These are phyloP conservation scores for Taphrina pruni DNA, from an alignment of 1,139 yeast species.

Conservation along the genomic window DNA sequence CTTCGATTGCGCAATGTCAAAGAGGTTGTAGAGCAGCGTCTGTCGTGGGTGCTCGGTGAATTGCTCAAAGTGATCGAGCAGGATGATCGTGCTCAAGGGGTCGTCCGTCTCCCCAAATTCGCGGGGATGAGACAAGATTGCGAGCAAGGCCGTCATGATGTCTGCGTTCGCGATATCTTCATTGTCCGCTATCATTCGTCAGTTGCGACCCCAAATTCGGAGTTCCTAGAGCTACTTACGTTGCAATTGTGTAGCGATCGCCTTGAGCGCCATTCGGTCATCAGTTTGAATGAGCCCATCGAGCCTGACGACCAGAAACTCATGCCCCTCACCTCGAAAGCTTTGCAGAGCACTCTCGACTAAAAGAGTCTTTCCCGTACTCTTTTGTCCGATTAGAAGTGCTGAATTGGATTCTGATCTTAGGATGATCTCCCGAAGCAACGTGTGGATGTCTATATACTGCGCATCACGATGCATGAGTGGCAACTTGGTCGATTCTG, in stretches of 20 bases:
- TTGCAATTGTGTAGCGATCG: slow-evolving; percentile 84
- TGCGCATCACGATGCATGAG: slow-evolving; percentile 11
- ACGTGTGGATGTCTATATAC: slow-evolving; percentile 40
- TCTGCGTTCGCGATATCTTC: slow-evolving; percentile 53
- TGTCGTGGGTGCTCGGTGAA: slow-evolving; percentile 77
- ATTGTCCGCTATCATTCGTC: slow-evolving; percentile 25
- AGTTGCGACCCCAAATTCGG: not conserved
- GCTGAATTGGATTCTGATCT: slow-evolving; percentile 83
- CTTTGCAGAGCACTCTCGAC: slow-evolving; percentile 63
- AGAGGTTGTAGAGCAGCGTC: slow-evolving; percentile 80
- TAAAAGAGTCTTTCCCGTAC: slow-evolving; percentile 74
- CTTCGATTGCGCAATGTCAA: slow-evolving; percentile 78
- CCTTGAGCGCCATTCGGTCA: slow-evolving; percentile 79
- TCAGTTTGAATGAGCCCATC: slow-evolving; percentile 76
- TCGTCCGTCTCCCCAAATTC: slow-evolving; percentile 49
- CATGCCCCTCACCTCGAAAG: slow-evolving; percentile 53
- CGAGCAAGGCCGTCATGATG: slow-evolving; percentile 60
- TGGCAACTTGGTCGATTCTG: not conserved
- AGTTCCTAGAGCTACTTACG: slow-evolving; percentile 48
- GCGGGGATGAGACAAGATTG: slow-evolving; percentile 55
- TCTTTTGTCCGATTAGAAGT: slow-evolving; percentile 77
- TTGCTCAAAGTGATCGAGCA: slow-evolving; percentile 83
- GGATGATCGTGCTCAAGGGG: slow-evolving; percentile 64
- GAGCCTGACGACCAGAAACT: slow-evolving; percentile 66
- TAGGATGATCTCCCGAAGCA: slow-evolving; percentile 69